phyloP scores from a whole-genome alignment of 2,329 filamentous ascomycete genomes.

The Colletotrichum sublineola region DNA sequence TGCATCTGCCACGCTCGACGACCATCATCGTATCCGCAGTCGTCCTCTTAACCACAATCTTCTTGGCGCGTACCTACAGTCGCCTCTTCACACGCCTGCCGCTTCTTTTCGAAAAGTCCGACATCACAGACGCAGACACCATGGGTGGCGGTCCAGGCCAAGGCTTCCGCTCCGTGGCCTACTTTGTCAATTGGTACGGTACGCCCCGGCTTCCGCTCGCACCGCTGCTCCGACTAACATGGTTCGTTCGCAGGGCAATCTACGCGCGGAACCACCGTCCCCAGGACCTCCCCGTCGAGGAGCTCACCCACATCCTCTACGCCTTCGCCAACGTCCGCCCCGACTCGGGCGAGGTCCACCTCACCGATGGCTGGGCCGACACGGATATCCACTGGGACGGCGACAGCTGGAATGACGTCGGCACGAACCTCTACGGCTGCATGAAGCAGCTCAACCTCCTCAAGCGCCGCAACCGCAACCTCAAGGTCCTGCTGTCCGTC shows the following conservation, averaged over 20 bases:
- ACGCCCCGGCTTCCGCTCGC: constrained; percentile 14
- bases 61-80: constrained; percentile 44
- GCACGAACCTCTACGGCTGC: constrained; percentile 88
- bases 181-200: constrained; percentile 80
- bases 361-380: constrained; percentile 75
- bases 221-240: background rate
- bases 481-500: constrained; percentile 88
- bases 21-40: constrained; percentile 42
- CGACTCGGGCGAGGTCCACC: constrained; percentile 81
- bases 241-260: constrained; percentile 70
- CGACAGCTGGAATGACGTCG: constrained; percentile 78
- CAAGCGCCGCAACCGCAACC: constrained; percentile 83
- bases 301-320: constrained; percentile 91
- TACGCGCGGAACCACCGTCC: constrained; percentile 89
- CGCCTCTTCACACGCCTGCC: constrained; percentile 33
- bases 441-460: constrained; percentile 89
- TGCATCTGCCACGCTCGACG: constrained; percentile 36
- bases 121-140: constrained; percentile 39
- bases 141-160: constrained; percentile 61
- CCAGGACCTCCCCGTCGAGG: constrained; percentile 83
- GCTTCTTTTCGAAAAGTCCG: constrained; percentile 15
- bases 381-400: constrained; percentile 80
- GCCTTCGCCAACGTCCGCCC: constrained; percentile 88
- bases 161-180: constrained; percentile 76
- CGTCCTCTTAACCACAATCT: constrained; percentile 44